phyloP scores from a whole-genome alignment of 805 yeast genomes.

The Ogataea henricii region DNA sequence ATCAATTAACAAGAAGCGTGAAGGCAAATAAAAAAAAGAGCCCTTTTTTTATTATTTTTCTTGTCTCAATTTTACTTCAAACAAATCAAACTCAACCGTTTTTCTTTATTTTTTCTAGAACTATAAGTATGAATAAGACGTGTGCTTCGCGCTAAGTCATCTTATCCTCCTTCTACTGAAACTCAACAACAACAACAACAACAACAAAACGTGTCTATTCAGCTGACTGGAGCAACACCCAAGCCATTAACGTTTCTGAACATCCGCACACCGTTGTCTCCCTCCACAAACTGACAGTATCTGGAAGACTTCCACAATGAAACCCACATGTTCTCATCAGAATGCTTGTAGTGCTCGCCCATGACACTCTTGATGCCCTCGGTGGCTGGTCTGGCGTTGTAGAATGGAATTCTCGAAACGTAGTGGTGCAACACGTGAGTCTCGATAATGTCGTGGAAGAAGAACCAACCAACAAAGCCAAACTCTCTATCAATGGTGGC shows the following conservation, averaged over 20 bases:
- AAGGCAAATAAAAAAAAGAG: too few relatives aligned
- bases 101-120: not conserved
- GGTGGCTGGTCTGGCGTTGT: constrained; percentile 79
- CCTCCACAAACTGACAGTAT: constrained; percentile 73
- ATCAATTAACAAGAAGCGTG: not conserved
- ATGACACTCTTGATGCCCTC: constrained; percentile 78
- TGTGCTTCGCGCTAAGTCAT: not conserved
- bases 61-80: too few relatives aligned
- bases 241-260: constrained; percentile 68
- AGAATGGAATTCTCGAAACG: constrained; percentile 82
- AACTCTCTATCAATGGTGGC: constrained; percentile 85
- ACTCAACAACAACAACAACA: not conserved
- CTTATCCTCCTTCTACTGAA: not conserved
- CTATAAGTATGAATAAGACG: not conserved
- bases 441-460: constrained; percentile 88
- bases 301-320: constrained; percentile 64
- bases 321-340: constrained; percentile 73
- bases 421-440: constrained; percentile 89
- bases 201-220: too few relatives aligned
- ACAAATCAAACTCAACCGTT: too few relatives aligned
- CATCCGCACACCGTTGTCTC: constrained; percentile 71
- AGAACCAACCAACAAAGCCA: constrained; percentile 74
- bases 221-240: constrained; percentile 41
- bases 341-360: constrained; percentile 75
- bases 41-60: not conserved